Evolutionary conservation across 805 yeast species (phyloP), one percentile per base, ranked within the genome.

Genomic region (Yarrowia divulgata): DNA sequence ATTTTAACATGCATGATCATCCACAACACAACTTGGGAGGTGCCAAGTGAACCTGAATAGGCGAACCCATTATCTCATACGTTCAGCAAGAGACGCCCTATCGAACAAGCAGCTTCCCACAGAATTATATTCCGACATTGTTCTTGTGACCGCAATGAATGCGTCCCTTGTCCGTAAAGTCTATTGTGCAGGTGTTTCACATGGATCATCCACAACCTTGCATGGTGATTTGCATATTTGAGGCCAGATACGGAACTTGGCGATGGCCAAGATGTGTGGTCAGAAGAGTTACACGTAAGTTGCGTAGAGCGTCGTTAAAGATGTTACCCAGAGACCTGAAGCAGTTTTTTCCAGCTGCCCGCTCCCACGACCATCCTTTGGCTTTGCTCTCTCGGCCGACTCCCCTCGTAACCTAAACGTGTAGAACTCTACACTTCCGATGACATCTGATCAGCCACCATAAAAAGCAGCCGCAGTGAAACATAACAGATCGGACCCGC

Each of bases 401-500:
- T 19, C 58, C n/a, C 43, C 58, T 35, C 58, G 43, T 18, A 52
- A 52, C 58, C 58, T 52, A 35, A 48, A 48, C 37, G 8, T 23
- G 29, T 3, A 16, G 10, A 48, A 50, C 42, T 50, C 42, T 50
- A 50, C 42, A 10, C 40, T n/a, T 35, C 42, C 42, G 29, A 52
- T 52, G 58, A 52, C 58, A 52, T 35, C 58, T 18, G 58, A 52
- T 52, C 58, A 52, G 58, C 58, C 43, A 12, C 58, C 32, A 34
- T 35, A 35, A 52, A 35, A 52, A 35, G 58, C 58, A 52, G 58
- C 58, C 58, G 58, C 43, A 50, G 57, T 12, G 16, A 6, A 52
- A 52, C 58, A 35, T 6, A 35, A 18, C 58, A 35, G 43, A 52
- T 52, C 43, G 42, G 40, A 13, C 12, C 58, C 58, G 43, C 39